A percentile compares a stretch with the other conserved stretches of the same genome.
Evolutionary conservation across 176 grass and related monocot genomes (phyloP).

Genomic region (Aegilops bicornis): DNA sequence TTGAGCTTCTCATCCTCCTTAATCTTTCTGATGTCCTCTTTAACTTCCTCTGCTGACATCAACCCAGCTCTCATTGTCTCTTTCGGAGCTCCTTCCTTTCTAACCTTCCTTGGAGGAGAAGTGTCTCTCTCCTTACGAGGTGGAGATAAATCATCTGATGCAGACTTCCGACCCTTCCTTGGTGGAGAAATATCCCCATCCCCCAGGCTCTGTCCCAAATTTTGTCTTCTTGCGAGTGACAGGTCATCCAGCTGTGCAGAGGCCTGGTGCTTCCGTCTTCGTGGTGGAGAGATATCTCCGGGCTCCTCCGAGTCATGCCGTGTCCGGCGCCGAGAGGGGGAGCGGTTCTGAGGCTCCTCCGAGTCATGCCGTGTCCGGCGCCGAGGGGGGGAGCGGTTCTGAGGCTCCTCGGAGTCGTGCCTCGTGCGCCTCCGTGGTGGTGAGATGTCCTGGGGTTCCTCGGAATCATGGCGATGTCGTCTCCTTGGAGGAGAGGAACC

Average conservation of each 20-base stretch:
- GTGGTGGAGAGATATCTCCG: slow-evolving; percentile 42
- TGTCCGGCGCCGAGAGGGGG: slow-evolving; percentile 22
- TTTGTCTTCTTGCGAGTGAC: slow-evolving; percentile 41
- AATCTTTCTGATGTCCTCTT: slow-evolving; percentile 69
- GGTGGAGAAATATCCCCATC: slow-evolving; percentile 43
- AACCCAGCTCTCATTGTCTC: slow-evolving; percentile 55
- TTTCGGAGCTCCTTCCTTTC: slow-evolving; percentile 46
- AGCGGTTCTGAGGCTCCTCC: slow-evolving; percentile 35
- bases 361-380: neutral
- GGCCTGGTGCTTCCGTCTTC: slow-evolving; percentile 1
- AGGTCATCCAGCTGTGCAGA: slow-evolving; percentile 32
- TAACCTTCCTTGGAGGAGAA: slow-evolving; percentile 59
- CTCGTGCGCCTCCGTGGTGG: slow-evolving; percentile 20
- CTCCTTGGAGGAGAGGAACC: slow-evolving; percentile 29
- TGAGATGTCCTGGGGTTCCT: slow-evolving; percentile 27
- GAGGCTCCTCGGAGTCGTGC: slow-evolving; percentile 39
- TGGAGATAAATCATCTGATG: slow-evolving; percentile 41
- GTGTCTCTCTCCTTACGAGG: slow-evolving; percentile 42
- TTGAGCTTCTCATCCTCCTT: slow-evolving; percentile 64
- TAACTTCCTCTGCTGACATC: slow-evolving; percentile 66
- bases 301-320: neutral
- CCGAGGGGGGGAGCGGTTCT: slow-evolving; percentile 46
- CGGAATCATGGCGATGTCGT: slow-evolving; percentile 12
- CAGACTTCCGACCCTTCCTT: slow-evolving; percentile 35
- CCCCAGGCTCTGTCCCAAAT: neutral